Percentiles rank a stretch among this genome's conserved stretches.
Evolutionary conservation across 371 early-diverging fungal genomes (phyloP).

Genomic region (Apophysomyces variabilis): DNA sequence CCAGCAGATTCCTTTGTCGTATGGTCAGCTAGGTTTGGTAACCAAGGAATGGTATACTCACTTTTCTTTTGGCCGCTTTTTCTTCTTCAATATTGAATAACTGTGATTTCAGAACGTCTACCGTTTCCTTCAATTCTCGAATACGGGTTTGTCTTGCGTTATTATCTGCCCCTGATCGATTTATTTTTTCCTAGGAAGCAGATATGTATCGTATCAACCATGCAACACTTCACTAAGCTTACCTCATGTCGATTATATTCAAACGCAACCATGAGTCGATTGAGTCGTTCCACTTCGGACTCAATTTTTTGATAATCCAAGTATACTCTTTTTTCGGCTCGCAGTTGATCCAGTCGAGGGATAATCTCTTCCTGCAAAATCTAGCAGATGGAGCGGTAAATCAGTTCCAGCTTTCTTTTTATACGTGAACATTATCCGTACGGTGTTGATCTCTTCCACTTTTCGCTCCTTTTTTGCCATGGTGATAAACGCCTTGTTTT

Average conservation of each 20-base stretch:
- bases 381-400: slow-evolving; percentile 29
- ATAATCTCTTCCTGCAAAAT: slow-evolving; percentile 89
- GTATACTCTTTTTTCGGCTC: slow-evolving; percentile 88
- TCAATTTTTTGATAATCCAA: slow-evolving; percentile 93
- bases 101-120: slow-evolving; percentile 49
- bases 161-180: slow-evolving; percentile 45
- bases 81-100: slow-evolving; percentile 52
- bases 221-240: background rate
- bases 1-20: slow-evolving; percentile 57
- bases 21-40: background rate
- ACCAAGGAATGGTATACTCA: background rate
- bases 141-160: slow-evolving; percentile 36
- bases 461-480: slow-evolving; percentile 97
- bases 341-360: slow-evolving; percentile 92
- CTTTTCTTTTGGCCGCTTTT: slow-evolving; percentile 46
- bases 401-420: background rate
- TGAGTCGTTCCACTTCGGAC: slow-evolving; percentile 83
- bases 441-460: slow-evolving; percentile 87
- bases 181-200: slow-evolving; percentile 34
- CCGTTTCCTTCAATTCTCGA: slow-evolving; percentile 28
- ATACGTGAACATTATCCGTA: slow-evolving; percentile 24
- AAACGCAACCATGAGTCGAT: slow-evolving; percentile 80
- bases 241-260: slow-evolving; percentile 76
- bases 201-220: background rate
- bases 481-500: slow-evolving; percentile 92